Base-by-base conservation (phyloP, 2,329 filamentous ascomycete species). In the Alternaria atra region DNA sequence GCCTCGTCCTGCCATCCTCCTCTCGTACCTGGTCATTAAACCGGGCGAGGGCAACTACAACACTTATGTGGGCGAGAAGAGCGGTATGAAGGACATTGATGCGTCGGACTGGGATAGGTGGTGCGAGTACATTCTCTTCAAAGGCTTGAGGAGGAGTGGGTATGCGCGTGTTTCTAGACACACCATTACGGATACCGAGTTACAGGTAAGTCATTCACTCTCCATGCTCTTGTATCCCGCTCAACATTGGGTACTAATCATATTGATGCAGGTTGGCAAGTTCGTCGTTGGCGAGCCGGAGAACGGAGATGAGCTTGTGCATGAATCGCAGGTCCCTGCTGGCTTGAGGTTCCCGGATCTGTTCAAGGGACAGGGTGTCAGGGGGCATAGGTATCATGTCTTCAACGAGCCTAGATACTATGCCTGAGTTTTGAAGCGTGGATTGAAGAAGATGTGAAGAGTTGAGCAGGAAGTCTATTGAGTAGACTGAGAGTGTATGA, bases 111-210 rank as follows among this genome's bases (percentile, higher is more conserved):
- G 93, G 93, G 95, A 99, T 79, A 85, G 95, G 56, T 99, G 95
- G 95, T 99, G 95, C 83, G 94, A 99, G 83, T 99, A 99, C 80
- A 97, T 99, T 67, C 83, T 99, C 27, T 99, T 93, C 85, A 97
- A 97, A 84, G 89, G 89, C 12, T 81, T 99, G 64, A 90, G 89
- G 80, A 87, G 94, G 63, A 90, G 91, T 0, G 94, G 93, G 1
- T 99, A 99, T 77, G 95, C 95, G 4, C 85, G 95, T 55, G 90
- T 99, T 53, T 94, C 91, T 72, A 86, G 95, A 70, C 89, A 90
- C 70, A 96, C 92, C 2, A 98, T 99, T 70, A 99, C 95, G 12
- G 95, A 99, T 77, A 99, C 95, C 2, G 95, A 99, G 81, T 84
- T 99, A 56, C 95, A 99, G 84, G 91, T 89, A 82, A 73, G 82